phyloP scores from a whole-genome alignment of 352 stramenopile genomes.

The Phytopythium kandeliae region DNA sequence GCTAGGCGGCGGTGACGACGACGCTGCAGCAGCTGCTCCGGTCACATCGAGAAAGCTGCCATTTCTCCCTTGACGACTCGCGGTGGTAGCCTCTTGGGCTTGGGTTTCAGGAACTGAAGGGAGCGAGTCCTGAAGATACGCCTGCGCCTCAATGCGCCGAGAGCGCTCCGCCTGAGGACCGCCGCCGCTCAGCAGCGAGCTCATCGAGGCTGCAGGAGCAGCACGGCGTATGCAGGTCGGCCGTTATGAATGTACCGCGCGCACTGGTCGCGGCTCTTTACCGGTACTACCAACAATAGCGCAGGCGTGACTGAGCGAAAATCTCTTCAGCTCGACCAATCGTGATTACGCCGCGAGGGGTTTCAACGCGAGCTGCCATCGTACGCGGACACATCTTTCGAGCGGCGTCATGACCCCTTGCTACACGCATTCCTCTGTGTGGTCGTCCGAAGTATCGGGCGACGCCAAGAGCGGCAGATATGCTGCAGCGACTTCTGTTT shows the following conservation, averaged over 20 bases:
- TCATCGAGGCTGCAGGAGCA: background rate
- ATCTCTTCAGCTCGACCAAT: slow-evolving; percentile 1
- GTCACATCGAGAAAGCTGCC: background rate
- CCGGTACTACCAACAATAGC: background rate
- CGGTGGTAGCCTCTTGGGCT: slow-evolving; percentile 1
- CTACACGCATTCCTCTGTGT: too few relatives aligned
- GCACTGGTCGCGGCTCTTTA: background rate
- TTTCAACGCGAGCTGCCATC: too few relatives aligned
- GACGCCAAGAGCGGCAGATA: too few relatives aligned
- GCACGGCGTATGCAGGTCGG: background rate
- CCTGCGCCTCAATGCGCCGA: slow-evolving; percentile 24
- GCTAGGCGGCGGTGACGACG: background rate
- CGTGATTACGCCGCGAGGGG: too few relatives aligned
- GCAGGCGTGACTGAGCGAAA: background rate
- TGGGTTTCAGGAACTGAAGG: background rate
- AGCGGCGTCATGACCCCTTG: too few relatives aligned
- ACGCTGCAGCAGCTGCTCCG: background rate
- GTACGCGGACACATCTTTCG: too few relatives aligned
- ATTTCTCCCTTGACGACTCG: background rate
- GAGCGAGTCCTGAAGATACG: slow-evolving; percentile 6
- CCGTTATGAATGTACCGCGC: background rate
- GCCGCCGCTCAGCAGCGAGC: slow-evolving; percentile 10
- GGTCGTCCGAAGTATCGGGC: too few relatives aligned
- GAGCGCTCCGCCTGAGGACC: slow-evolving; percentile 29
- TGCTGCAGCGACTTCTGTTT: too few relatives aligned